Conservation (phyloP, 2,329 filamentous ascomycete genomes). For the Seiridium cupressi region DNA sequence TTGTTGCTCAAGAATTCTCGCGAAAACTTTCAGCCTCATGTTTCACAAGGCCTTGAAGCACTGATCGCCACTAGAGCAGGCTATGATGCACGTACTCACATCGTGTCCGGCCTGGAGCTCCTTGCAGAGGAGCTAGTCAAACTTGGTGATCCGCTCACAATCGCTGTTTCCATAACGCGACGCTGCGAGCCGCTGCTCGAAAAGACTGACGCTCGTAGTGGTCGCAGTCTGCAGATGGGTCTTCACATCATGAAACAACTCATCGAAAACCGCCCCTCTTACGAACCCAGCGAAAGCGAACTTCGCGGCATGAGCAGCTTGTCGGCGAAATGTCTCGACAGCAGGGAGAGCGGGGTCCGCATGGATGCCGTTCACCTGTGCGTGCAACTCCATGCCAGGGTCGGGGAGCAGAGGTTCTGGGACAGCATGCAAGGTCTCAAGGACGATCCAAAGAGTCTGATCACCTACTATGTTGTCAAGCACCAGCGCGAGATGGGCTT, state of each 20-base stretch:
- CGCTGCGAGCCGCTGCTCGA: conserved; percentile 41
- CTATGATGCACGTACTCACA: conserved; percentile 69
- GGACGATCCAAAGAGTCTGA: conserved; percentile 72
- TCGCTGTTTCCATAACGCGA: conserved; percentile 51
- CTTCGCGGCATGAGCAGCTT: conserved; percentile 50
- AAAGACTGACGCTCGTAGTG: conserved; percentile 42
- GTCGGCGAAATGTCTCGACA: conserved; percentile 57
- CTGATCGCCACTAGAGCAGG: conserved; percentile 62
- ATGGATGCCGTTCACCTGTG: conserved; percentile 82
- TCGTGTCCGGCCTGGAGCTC: conserved; percentile 71
- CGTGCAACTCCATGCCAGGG: conserved; percentile 64
- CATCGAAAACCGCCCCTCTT: conserved; percentile 46
- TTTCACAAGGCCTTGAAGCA: conserved; percentile 65
- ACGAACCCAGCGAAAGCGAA: conserved; percentile 49
- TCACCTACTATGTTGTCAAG: conserved; percentile 80
- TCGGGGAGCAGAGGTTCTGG: conserved; percentile 67
- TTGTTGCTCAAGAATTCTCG: conserved; percentile 68
- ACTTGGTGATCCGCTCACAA: conserved; percentile 62
- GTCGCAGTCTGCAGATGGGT: conserved; percentile 59
- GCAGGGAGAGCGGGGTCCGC: conserved; percentile 59
- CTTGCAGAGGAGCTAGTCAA: conserved; percentile 70
- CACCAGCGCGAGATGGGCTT: conserved; percentile 51
- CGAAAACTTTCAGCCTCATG: conserved; percentile 64
- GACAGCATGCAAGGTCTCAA: conserved; percentile 59
- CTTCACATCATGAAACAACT: conserved; percentile 61